Conservation (phyloP, 257 asterid genomes). For the Coffea canephora region DNA sequence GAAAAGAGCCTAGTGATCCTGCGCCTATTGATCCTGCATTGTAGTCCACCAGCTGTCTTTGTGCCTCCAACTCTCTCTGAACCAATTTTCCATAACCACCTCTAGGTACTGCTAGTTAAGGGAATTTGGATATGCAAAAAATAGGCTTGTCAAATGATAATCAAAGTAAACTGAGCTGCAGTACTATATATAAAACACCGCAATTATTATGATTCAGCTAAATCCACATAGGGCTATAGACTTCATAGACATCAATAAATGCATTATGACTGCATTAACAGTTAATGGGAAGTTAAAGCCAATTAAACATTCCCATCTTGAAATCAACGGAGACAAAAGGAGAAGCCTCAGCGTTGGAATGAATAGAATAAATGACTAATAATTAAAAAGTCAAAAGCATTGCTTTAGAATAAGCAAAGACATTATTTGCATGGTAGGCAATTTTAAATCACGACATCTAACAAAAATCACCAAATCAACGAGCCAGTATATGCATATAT, state of each 20-base stretch:
- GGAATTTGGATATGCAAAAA: slow-evolving; percentile 10
- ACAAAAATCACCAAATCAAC: neutral
- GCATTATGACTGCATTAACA: neutral
- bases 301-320: neutral
- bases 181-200: no score
- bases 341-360: neutral
- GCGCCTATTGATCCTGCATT: slow-evolving; percentile 30
- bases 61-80: slow-evolving; percentile 93
- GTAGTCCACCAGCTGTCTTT: slow-evolving; percentile 91
- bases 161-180: neutral
- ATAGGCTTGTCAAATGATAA: neutral
- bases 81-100: slow-evolving; percentile 98
- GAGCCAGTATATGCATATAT: no score
- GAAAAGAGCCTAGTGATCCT: slow-evolving; percentile 74
- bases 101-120: slow-evolving; percentile 73
- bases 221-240: neutral
- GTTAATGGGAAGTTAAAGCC: neutral
- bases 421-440: neutral
- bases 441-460: neutral
- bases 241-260: neutral
- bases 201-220: neutral
- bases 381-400: no score
- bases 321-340: neutral
- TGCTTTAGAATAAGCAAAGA: neutral
- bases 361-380: neutral